Evolutionary conservation across 1,284 basidiomycete genomes (phyloP).

Genomic region (Ganoderma multipileum): DNA sequence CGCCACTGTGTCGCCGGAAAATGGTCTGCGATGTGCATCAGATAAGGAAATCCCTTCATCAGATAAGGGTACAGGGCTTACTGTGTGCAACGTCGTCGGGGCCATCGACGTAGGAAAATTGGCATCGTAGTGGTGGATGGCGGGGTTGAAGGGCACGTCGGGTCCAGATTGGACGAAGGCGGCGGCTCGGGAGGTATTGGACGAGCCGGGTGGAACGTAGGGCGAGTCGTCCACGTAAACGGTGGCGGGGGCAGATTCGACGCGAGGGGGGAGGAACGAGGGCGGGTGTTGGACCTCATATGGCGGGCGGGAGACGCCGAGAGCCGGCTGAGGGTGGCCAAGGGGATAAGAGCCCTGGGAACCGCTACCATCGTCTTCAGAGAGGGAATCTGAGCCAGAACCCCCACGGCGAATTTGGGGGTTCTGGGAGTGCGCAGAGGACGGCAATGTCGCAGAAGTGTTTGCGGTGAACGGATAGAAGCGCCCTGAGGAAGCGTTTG

Average conservation of each 20-base stretch:
- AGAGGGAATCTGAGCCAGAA: constrained; percentile 32
- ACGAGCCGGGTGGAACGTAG: constrained; percentile 27
- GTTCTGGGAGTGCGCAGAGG: constrained; percentile 24
- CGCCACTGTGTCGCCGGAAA: constrained; percentile 24
- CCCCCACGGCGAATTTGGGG: constrained; percentile 24
- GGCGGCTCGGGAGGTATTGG: constrained; percentile 15
- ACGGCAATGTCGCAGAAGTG: constrained; percentile 27
- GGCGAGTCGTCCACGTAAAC: constrained; percentile 34
- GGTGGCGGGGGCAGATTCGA: constrained; percentile 28
- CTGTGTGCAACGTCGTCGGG: constrained; percentile 21
- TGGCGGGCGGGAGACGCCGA: constrained; percentile 21
- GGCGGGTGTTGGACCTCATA: constrained; percentile 26
- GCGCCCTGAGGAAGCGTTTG: constrained; percentile 34
- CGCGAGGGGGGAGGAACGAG: constrained; percentile 22
- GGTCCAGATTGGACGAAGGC: constrained; percentile 22
- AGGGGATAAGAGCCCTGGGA: constrained; percentile 20
- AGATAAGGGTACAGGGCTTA: constrained; percentile 31
- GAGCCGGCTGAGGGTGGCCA: constrained; percentile 22
- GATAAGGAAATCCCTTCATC: constrained; percentile 24
- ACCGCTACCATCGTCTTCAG: constrained; percentile 28
- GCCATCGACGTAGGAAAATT: constrained; percentile 22
- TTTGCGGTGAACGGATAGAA: constrained; percentile 30
- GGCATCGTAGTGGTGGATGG: constrained; percentile 16
- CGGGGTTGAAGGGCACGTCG: constrained; percentile 19
- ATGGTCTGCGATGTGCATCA: constrained; percentile 22